phyloP scores from a whole-genome alignment of 805 yeast species.

The Starmerella floris region DNA sequence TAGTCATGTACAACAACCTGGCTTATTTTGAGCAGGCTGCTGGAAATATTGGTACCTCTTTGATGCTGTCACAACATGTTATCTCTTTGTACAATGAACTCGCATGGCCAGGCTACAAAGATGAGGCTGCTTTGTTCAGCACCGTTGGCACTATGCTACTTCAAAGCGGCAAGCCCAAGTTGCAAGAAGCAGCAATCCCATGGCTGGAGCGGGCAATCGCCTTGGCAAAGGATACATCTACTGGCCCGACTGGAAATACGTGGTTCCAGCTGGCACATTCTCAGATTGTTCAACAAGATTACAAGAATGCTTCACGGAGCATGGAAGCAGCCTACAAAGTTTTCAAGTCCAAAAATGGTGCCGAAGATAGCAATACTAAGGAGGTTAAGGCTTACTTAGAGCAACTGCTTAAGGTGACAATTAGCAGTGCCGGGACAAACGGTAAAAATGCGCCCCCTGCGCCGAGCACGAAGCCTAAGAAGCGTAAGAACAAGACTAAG shows the following conservation, averaged over 20 bases:
- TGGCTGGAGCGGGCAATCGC: slow-evolving; percentile 44
- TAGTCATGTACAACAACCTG: slow-evolving; percentile 58
- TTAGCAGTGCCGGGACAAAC: slow-evolving; percentile 22
- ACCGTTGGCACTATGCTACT: slow-evolving; percentile 50
- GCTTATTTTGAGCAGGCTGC: slow-evolving; percentile 57
- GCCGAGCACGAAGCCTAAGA: background rate
- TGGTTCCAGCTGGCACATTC: slow-evolving; percentile 58
- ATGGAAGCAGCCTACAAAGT: slow-evolving; percentile 44
- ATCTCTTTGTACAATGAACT: slow-evolving; percentile 44
- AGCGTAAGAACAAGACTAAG: background rate
- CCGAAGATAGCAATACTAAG: slow-evolving; percentile 50
- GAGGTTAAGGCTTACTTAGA: slow-evolving; percentile 55
- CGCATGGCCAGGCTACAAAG: slow-evolving; percentile 58
- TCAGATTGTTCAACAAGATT: slow-evolving; percentile 39
- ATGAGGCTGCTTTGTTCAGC: slow-evolving; percentile 47
- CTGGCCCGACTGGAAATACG: slow-evolving; percentile 51
- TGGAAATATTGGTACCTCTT: slow-evolving; percentile 45
- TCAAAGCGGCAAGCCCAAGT: slow-evolving; percentile 5
- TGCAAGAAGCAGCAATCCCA: slow-evolving; percentile 35
- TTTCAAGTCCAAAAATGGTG: slow-evolving; percentile 49
- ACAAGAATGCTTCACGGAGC: slow-evolving; percentile 42
- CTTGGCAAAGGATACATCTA: slow-evolving; percentile 41
- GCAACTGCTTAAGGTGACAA: slow-evolving; percentile 40
- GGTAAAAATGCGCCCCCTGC: background rate
- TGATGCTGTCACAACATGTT: slow-evolving; percentile 49